Conservation (phyloP, 805 yeast genomes). For the Hanseniaspora jakobsenii region DNA sequence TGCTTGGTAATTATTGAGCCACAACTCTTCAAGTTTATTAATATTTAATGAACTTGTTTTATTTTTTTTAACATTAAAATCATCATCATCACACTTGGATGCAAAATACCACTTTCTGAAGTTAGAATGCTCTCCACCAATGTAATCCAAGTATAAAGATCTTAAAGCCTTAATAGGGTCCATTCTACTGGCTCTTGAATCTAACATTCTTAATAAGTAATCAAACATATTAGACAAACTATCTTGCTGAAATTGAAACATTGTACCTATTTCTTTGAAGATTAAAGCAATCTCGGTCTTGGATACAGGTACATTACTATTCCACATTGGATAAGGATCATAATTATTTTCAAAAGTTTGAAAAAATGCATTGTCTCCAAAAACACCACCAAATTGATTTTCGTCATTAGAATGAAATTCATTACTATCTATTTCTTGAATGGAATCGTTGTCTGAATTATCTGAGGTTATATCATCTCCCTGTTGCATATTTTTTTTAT, state of each 20-base stretch:
- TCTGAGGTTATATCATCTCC: too few relatives aligned
- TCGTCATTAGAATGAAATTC: background rate
- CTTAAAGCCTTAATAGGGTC: constrained; percentile 56
- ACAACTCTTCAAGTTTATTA: constrained; percentile 1
- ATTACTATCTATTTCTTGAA: too few relatives aligned
- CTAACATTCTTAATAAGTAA: constrained; percentile 65
- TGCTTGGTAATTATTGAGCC: constrained; percentile 2
- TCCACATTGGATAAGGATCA: constrained; percentile 27
- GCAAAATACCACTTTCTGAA: constrained; percentile 88
- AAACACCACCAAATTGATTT: background rate
- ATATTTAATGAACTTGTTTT: constrained; percentile 55
- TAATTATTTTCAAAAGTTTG: constrained; percentile 34
- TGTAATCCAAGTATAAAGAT: constrained; percentile 76
- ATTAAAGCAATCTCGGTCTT: constrained; percentile 45
- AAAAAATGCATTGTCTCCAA: constrained; percentile 33
- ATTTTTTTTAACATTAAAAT: constrained; percentile 65
- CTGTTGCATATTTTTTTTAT: background rate
- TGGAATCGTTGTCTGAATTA: too few relatives aligned
- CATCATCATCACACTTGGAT: constrained; percentile 67
- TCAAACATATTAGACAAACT: constrained; percentile 71
- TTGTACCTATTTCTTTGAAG: constrained; percentile 38
- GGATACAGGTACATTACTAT: constrained; percentile 35
- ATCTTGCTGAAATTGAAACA: constrained; percentile 77
- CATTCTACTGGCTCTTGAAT: constrained; percentile 76
- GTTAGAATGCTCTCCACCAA: constrained; percentile 80